Base-by-base conservation (phyloP, 306 rosid species). In the Rosa multiflora region DNA sequence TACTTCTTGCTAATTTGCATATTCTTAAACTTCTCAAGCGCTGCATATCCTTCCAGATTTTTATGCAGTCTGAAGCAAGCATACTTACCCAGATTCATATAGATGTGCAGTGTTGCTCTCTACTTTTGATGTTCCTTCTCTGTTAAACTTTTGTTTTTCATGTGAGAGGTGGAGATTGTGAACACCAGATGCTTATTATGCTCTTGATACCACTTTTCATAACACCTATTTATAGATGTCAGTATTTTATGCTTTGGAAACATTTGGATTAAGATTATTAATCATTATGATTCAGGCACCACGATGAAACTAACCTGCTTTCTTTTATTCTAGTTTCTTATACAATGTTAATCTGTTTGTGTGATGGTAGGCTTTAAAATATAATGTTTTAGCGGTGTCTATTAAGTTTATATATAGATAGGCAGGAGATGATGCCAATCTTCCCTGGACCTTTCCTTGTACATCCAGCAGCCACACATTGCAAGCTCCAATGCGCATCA, bases 391-490 rank as follows among this genome's bases (percentile, higher is more conserved):
- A 10, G 39, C 8, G 6, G 40, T 62, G 67, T 62, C 40, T 26
- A 4, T 26, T 32, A 62, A 26, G 39, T 61, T 59, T 5, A 62
- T 15, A 14, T 4, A 64, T 64, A 10, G 11, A 10, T 46, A 46
- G 49, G 49, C 49, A 46, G 10, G 3, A 1, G 3, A 46, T 8
- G 49, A 35, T 14, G 4, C 21, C 42, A 62, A 13, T 5, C 4
- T 64, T 32, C 44, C 44, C 75, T 90, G 49, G 95, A 83, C 82
- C 78, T 94, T 5, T 91, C 99, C 55, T 61, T 94, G 63, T 94
- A 92, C 89, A 85, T 94, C 69, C 97, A 92, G 85, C 90, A 88
- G 44, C 89, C 91, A 64, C 88, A 70, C 9, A 61, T 53, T 43
- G 29, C 74, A 78, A 59, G 76, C 82, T 78, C 84, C 21, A 77